These are phyloP conservation scores for Naganishia antarctica DNA, from an alignment of 768 basidiomycete species.

Conservation along the genomic window DNA sequence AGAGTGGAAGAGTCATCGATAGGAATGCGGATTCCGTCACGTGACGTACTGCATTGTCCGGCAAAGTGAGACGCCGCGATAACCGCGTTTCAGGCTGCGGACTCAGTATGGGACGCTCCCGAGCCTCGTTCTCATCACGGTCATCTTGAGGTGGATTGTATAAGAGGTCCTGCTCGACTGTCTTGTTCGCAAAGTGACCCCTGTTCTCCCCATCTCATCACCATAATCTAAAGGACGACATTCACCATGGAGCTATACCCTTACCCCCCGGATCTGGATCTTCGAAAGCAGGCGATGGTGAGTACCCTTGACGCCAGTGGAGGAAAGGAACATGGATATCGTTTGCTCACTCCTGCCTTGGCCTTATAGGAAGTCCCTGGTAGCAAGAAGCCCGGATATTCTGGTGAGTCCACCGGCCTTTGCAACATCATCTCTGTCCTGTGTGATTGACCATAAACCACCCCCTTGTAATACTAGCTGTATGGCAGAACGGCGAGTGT, in stretches of 20 bases:
- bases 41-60: not conserved
- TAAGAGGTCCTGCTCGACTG: no score
- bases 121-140: no score
- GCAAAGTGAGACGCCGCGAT: not conserved
- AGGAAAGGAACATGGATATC: no score
- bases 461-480: conserved; percentile 23
- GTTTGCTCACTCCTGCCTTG: not conserved
- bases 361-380: conserved; percentile 32
- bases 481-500: conserved; percentile 35
- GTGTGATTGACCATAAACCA: no score
- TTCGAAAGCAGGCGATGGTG: conserved; percentile 41
- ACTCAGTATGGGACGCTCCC: no score
- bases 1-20: no score
- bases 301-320: conserved; percentile 17
- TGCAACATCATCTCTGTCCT: no score
- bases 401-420: conserved; percentile 30
- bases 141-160: no score
- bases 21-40: not conserved
- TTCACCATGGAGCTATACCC: conserved; percentile 18
- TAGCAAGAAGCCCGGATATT: conserved; percentile 31
- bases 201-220: not conserved
- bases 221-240: not conserved
- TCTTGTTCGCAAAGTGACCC: no score
- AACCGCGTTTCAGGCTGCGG: not conserved
- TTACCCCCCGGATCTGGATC: conserved; percentile 37